These are phyloP conservation scores for Hemisphaericaspora lyxosophila DNA, from an alignment of 1,139 yeast species.

Conservation along the genomic window DNA sequence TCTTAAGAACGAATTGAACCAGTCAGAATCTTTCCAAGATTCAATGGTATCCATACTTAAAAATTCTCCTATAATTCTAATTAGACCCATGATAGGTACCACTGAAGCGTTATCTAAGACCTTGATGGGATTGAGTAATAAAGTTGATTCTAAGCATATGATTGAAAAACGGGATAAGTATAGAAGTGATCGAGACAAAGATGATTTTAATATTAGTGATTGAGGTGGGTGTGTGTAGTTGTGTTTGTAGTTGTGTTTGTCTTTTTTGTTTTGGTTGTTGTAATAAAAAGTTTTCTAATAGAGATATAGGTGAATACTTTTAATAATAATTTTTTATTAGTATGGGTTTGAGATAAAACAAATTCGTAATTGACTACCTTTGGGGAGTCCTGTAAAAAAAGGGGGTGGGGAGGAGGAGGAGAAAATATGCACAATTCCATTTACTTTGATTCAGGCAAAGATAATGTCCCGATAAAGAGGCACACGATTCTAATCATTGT, in stretches of 20 bases:
- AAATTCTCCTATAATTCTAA: constrained; percentile 76
- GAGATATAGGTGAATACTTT: too few species aligned
- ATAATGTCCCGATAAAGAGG: too few species aligned
- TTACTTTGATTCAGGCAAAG: too few species aligned
- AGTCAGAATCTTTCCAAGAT: constrained; percentile 62
- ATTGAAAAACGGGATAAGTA: constrained; percentile 40
- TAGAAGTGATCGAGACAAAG: constrained; percentile 14
- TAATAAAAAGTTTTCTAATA: too few species aligned
- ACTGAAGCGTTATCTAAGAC: constrained; percentile 87
- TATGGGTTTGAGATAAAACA: too few species aligned
- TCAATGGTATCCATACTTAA: constrained; percentile 68
- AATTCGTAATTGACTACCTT: too few species aligned
- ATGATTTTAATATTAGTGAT: neutral
- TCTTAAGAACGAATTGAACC: constrained; percentile 60
- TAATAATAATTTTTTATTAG: too few species aligned
- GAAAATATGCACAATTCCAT: too few species aligned
- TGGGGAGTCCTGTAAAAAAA: too few species aligned
- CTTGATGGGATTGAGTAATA: constrained; percentile 80
- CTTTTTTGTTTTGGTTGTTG: too few species aligned
- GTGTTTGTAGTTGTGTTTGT: neutral
- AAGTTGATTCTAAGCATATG: constrained; percentile 60
- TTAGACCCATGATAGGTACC: constrained; percentile 89
- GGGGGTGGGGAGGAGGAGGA: too few species aligned
- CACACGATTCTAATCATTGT: too few species aligned
- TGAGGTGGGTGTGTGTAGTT: neutral